phyloP scores from a whole-genome alignment of 106 monocot species.

The Cymbidium sinense region DNA sequence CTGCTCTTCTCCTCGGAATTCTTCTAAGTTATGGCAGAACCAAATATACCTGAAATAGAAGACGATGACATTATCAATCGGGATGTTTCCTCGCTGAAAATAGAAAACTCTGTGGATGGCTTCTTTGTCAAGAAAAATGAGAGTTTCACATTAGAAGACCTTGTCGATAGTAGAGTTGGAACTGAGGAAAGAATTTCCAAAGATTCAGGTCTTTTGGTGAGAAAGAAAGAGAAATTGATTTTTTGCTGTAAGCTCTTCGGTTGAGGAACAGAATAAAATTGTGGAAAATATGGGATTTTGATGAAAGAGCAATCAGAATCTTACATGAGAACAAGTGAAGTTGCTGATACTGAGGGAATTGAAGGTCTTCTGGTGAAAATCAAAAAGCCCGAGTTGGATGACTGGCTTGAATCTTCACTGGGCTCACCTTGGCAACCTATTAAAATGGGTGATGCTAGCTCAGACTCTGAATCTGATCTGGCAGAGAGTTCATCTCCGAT shows the following conservation, averaged over 20 bases:
- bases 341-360: constrained; percentile 14
- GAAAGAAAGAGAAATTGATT: not conserved
- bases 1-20: constrained; percentile 72
- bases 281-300: constrained; percentile 14
- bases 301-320: constrained; percentile 17
- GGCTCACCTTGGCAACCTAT: constrained; percentile 11
- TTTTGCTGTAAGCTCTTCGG: not conserved
- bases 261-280: constrained; percentile 6
- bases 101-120: not conserved
- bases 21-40: constrained; percentile 78
- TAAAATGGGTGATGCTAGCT: not conserved
- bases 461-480: constrained; percentile 6
- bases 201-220: not conserved
- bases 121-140: constrained; percentile 4
- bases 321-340: constrained; percentile 2
- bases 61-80: constrained; percentile 24
- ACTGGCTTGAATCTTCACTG: constrained; percentile 11
- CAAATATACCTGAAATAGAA: constrained; percentile 62
- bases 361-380: constrained; percentile 22
- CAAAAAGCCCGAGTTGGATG: not conserved
- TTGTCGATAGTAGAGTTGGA: not conserved
- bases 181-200: not conserved
- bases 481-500: constrained; percentile 14
- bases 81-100: constrained; percentile 32
- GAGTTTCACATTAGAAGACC: not conserved